Evolutionary conservation across 805 yeast genomes (phyloP).

Genomic region (Saturnispora zaruensis): DNA sequence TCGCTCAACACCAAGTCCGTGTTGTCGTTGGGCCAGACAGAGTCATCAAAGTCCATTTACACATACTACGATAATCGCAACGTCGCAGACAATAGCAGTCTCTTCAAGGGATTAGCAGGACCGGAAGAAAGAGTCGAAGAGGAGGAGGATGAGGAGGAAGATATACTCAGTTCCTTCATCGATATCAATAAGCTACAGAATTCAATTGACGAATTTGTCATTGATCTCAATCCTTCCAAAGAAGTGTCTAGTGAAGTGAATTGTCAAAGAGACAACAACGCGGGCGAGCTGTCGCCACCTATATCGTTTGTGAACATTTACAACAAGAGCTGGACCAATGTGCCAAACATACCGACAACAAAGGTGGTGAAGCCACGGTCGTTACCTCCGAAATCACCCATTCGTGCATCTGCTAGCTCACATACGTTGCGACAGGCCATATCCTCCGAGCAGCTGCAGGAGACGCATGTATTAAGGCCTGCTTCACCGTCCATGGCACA

Average conservation of each 20-base stretch:
- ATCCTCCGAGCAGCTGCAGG: neutral
- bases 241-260: neutral
- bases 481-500: neutral
- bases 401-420: neutral
- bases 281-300: neutral
- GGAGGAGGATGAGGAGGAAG: neutral
- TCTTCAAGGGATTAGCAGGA: neutral
- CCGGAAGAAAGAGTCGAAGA: neutral
- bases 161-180: constrained; percentile 1
- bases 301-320: neutral
- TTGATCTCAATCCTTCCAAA: neutral
- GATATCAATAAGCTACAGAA: constrained; percentile 1
- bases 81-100: neutral
- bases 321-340: neutral
- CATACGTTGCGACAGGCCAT: neutral
- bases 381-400: neutral
- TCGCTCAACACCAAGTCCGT: neutral
- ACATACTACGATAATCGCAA: neutral
- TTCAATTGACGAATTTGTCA: neutral
- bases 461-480: neutral
- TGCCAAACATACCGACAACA: neutral
- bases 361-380: neutral
- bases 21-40: neutral
- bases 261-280: neutral
- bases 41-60: constrained; percentile 1